phyloP scores from a whole-genome alignment of 139 green algal genomes.

The Marvania coccoides region DNA sequence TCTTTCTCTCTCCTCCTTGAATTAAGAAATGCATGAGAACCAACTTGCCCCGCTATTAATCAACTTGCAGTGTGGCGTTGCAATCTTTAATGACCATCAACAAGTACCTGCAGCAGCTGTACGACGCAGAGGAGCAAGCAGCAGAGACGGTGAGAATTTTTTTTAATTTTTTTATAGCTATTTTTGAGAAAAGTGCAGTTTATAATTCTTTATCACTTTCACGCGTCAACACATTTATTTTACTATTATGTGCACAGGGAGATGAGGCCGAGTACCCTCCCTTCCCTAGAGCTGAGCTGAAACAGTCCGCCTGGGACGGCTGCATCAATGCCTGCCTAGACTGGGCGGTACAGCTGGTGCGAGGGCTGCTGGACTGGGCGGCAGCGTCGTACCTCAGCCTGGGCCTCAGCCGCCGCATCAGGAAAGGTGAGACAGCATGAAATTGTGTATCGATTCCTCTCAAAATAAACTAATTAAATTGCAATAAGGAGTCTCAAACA shows the following conservation, averaged over 20 bases:
- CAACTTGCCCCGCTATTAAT: too few species aligned
- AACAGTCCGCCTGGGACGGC: background rate
- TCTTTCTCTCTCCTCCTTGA: background rate
- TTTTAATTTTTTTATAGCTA: background rate
- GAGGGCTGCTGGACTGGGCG: background rate
- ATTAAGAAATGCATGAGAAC: background rate
- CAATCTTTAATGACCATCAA: too few species aligned
- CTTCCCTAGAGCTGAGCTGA: constrained; percentile 2
- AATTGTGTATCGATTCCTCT: background rate
- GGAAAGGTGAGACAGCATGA: background rate
- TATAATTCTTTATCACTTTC: too few species aligned
- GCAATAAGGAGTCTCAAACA: too few species aligned
- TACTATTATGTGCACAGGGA: constrained; percentile 5
- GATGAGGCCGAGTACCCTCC: constrained; percentile 1
- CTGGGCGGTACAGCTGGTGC: background rate
- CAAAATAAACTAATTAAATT: background rate
- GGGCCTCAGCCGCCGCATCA: background rate
- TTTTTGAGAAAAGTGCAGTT: too few species aligned
- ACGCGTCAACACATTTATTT: too few species aligned
- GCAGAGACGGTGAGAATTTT: background rate
- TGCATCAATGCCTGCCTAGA: constrained; percentile 15
- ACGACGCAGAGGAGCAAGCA: constrained; percentile 1
- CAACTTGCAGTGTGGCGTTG: background rate
- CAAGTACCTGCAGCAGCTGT: background rate
- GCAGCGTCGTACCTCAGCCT: background rate